These are phyloP conservation scores for Selenicereus undatus DNA, from an alignment of 148 eudicot genomes.

Conservation along the genomic window DNA sequence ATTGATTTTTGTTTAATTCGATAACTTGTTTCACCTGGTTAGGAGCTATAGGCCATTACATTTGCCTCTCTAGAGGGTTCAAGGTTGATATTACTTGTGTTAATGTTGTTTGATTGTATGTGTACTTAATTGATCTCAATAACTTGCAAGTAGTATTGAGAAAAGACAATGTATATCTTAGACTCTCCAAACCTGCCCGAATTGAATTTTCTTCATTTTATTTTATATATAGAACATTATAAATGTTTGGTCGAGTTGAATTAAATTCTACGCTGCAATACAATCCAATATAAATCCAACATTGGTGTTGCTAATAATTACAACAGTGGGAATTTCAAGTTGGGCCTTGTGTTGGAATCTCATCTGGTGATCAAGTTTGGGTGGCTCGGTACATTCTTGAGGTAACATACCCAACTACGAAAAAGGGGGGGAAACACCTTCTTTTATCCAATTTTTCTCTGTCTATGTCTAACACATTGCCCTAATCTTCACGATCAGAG, in stretches of 20 bases:
- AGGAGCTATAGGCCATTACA: no score
- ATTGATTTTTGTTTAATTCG: background rate
- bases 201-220: no score
- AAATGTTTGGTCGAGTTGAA: no score
- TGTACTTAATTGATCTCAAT: no score
- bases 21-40: background rate
- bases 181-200: no score
- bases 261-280: no score
- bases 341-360: conserved; percentile 50
- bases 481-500: conserved; percentile 28
- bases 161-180: no score
- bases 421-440: no score
- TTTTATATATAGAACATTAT: no score
- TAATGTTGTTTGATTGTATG: no score
- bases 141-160: no score
- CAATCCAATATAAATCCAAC: no score
- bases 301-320: background rate
- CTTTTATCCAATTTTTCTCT: background rate
- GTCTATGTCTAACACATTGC: background rate
- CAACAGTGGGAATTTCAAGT: conserved; percentile 59
- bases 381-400: conserved; percentile 53
- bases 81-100: background rate
- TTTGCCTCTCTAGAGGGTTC: background rate
- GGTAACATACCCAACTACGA: conserved; percentile 20
- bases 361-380: conserved; percentile 58